These are phyloP conservation scores for Wickerhamomyces strasburgensis DNA, from an alignment of 805 yeast genomes.

Conservation along the genomic window DNA sequence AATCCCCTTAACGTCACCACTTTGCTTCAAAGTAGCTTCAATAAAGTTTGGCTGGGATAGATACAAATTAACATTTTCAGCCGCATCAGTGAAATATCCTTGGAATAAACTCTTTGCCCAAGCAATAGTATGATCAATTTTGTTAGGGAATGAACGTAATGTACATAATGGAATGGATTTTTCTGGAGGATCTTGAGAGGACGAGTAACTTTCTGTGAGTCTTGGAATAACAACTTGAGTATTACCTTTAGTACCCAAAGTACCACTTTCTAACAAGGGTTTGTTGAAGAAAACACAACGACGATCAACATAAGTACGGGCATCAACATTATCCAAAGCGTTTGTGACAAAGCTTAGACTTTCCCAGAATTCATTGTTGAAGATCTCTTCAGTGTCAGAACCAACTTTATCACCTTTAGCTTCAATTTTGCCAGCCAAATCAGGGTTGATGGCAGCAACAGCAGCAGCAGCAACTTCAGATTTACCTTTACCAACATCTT, in stretches of 20 bases:
- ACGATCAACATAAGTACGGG: conserved; percentile 95
- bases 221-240: conserved; percentile 94
- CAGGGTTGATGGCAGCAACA: conserved; percentile 81
- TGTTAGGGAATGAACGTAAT: conserved; percentile 93
- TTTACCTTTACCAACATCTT: conserved; percentile 88
- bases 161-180: conserved; percentile 97
- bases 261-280: conserved; percentile 92
- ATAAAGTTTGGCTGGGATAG: conserved; percentile 89
- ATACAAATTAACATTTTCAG: conserved; percentile 89
- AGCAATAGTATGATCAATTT: conserved; percentile 97
- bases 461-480: conserved; percentile 89
- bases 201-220: conserved; percentile 91
- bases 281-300: conserved; percentile 91
- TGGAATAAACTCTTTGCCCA: conserved; percentile 97
- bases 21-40: conserved; percentile 84
- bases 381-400: conserved; percentile 82
- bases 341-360: conserved; percentile 85
- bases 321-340: conserved; percentile 96
- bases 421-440: conserved; percentile 69
- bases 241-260: conserved; percentile 97
- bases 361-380: conserved; percentile 82
- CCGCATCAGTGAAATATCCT: conserved; percentile 85
- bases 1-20: conserved; percentile 85
- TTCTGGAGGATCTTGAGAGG: conserved; percentile 98
- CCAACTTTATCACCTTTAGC: conserved; percentile 86